phyloP scores from a whole-genome alignment of 208 protist genomes.

The Leishmania amazonensis region DNA sequence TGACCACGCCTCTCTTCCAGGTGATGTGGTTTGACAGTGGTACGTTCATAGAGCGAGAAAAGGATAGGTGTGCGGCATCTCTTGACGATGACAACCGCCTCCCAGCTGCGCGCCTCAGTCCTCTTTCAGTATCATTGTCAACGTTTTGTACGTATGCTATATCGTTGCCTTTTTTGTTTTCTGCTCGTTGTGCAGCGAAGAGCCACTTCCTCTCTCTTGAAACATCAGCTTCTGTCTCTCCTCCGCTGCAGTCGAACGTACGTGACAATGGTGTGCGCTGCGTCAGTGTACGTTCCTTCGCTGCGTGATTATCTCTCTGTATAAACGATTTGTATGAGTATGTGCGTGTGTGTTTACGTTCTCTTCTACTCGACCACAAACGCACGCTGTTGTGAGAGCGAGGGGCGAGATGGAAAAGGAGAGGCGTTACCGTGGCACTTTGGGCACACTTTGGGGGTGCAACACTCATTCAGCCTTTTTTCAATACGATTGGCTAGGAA shows the following conservation, averaged over 20 bases:
- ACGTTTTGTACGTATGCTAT: constrained; percentile 5
- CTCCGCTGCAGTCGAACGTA: not conserved
- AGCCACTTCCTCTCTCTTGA: not conserved
- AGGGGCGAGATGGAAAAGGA: not conserved
- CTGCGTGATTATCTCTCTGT: not conserved
- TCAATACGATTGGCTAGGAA: not conserved
- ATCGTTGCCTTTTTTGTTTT: not conserved
- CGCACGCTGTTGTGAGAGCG: not conserved
- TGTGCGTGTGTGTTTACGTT: not conserved
- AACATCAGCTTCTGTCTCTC: not conserved
- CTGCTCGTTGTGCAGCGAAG: not conserved
- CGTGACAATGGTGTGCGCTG: not conserved
- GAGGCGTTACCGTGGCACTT: not conserved
- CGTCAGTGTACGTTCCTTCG: not conserved
- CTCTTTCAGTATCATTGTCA: not conserved
- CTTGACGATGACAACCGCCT: not conserved
- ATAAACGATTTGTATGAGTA: not conserved
- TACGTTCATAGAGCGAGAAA: not conserved
- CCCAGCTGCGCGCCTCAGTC: not conserved
- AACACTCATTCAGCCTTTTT: not conserved
- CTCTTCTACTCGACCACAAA: not conserved
- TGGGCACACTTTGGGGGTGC: not conserved
- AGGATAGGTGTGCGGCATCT: not conserved
- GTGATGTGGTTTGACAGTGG: not conserved
- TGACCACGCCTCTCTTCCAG: not conserved